Base-by-base conservation (phyloP, 805 yeast species). In the Priceomyces castillae region DNA sequence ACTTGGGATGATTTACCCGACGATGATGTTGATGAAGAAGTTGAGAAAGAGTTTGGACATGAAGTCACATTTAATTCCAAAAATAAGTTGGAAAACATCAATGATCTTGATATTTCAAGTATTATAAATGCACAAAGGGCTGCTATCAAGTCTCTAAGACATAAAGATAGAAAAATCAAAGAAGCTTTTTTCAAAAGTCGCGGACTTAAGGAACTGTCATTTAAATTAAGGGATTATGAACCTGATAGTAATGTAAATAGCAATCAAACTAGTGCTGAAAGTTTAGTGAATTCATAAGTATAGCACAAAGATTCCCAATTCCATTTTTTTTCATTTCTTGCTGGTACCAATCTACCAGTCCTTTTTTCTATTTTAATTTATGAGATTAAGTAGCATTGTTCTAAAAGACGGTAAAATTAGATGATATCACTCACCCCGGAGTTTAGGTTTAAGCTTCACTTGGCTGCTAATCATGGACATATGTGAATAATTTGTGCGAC, bases 1-100 rank as follows among this genome's bases (percentile, higher is more conserved):
- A 84, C 85, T 20, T 89, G 96, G 96, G 80, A 78, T 41, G 87
- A 79, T 49, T 48, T 76, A 18, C 73, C 75, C 11, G 76, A 69
- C 16, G 73, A 65, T 22, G 61, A 63, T 15, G 69, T 67, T 28
- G 61, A 67, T 20, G 73, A 67, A 30, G 68, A 63, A 42, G 61
- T 69, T 6, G 57, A 57, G 15, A 61, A 56, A 44, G 75, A 69
- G 48, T 59, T 67, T 16, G 55, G 59, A 4, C 65, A 61, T 25
- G 75, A 69, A 48, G 65, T 69, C 14, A 41, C 56, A 7, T 69
- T 67, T 53, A 71, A 73, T 46, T 58, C 71, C 20, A 54, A 61
- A 22, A 57, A 58, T 40, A 68, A 65, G 42, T 41, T 68, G 14
- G 53, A 46, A 17, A 55, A 61, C 39, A 61, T 65, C 1, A 63